phyloP scores from a whole-genome alignment of 805 yeast species.

The Suhomyces emberorum region DNA sequence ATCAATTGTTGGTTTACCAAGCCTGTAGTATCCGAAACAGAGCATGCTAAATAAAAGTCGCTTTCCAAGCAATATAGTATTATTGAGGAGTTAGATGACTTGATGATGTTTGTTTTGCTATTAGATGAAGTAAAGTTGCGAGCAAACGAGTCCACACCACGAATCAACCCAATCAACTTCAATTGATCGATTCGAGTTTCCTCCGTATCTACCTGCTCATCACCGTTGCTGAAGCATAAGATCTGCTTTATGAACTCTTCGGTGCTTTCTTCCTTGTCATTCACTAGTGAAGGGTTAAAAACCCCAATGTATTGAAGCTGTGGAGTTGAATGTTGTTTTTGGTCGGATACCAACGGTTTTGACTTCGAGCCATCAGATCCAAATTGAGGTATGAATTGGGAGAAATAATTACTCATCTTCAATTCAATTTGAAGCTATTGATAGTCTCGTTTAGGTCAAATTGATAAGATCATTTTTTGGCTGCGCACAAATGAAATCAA shows the following conservation, averaged over 20 bases:
- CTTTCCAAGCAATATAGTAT: conserved; percentile 24
- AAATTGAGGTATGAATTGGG: conserved; percentile 29
- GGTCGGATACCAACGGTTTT: conserved; percentile 1
- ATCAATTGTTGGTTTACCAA: conserved; percentile 25
- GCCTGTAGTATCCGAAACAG: conserved; percentile 17
- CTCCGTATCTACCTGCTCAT: conserved; percentile 5
- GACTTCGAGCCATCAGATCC: conserved; percentile 13
- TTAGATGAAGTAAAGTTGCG: conserved; percentile 18
- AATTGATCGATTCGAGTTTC: conserved; percentile 20
- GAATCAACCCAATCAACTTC: conserved; percentile 32
- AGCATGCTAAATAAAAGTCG: conserved; percentile 26
- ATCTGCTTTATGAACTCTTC: conserved; percentile 32
- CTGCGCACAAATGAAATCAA: too few relatives aligned
- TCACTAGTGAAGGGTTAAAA: conserved; percentile 29
- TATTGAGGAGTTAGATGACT: conserved; percentile 23
- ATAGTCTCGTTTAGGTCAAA: too few relatives aligned
- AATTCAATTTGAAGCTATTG: too few relatives aligned
- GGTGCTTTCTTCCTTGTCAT: conserved; percentile 23
- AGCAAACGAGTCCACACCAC: conserved; percentile 34
- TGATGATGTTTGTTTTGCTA: conserved; percentile 14
- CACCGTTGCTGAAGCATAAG: conserved; percentile 24
- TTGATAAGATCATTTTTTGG: too few relatives aligned
- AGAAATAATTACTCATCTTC: conserved; percentile 30
- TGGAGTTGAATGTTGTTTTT: conserved; percentile 7
- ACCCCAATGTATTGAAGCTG: conserved; percentile 23